phyloP scores from a whole-genome alignment of 2,329 filamentous ascomycete genomes.

The Cytospora leucostoma region DNA sequence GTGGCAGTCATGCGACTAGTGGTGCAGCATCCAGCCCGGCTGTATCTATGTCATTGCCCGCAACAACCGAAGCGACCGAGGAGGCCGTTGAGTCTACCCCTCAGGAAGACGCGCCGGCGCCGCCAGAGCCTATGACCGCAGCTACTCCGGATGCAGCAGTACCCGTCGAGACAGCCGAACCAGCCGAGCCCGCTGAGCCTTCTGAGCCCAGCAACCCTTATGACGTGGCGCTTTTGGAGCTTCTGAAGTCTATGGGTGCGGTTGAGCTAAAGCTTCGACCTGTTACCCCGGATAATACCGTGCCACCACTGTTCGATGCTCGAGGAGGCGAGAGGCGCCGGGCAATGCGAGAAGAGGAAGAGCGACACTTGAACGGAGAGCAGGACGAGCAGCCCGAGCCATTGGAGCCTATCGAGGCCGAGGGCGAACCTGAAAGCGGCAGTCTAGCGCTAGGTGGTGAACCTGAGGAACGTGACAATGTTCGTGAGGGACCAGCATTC shows the following conservation, averaged over 20 bases:
- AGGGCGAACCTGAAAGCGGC: conserved; percentile 77
- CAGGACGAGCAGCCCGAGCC: conserved; percentile 46
- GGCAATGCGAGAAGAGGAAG: conserved; percentile 73
- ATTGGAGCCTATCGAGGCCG: conserved; percentile 45
- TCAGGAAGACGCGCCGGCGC: conserved; percentile 36
- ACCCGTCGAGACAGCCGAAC: not conserved
- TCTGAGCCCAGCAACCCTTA: conserved; percentile 15
- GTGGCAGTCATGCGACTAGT: conserved; percentile 79
- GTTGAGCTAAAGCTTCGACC: conserved; percentile 19
- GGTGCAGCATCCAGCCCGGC: conserved; percentile 81
- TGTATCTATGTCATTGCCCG: conserved; percentile 60
- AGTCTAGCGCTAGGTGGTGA: conserved; percentile 91
- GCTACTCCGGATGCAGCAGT: conserved; percentile 23
- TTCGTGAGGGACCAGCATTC: conserved; percentile 52
- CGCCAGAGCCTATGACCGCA: conserved; percentile 33
- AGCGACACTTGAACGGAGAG: conserved; percentile 49
- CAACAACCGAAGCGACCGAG: conserved; percentile 51
- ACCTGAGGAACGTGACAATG: conserved; percentile 74
- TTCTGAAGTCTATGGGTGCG: conserved; percentile 29
- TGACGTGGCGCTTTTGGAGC: conserved; percentile 24
- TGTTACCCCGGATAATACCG: conserved; percentile 21
- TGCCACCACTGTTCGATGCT: conserved; percentile 78
- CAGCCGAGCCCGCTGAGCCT: not conserved
- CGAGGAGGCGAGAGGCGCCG: conserved; percentile 81
- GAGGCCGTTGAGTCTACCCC: conserved; percentile 44